phyloP scores from a whole-genome alignment of 1,284 basidiomycete species.

The Ganoderma multipileum region DNA sequence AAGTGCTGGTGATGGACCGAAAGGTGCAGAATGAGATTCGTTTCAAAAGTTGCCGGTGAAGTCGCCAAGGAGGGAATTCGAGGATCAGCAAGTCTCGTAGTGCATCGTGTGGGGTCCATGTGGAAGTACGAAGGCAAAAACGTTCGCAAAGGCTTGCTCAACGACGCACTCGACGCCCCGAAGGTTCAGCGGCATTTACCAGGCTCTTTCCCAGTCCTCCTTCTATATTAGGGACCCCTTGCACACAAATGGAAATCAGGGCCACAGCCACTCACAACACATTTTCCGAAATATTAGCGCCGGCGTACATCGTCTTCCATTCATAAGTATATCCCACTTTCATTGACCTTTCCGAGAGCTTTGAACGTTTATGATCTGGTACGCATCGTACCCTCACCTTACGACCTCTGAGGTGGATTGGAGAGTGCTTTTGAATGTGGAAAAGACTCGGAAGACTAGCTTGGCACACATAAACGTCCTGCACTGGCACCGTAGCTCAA shows the following conservation, averaged over 20 bases:
- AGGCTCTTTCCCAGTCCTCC: conserved; percentile 24
- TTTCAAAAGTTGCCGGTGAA: neutral
- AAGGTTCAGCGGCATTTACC: conserved; percentile 30
- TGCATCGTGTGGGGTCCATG: conserved; percentile 12
- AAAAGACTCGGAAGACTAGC: no score
- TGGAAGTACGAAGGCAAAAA: conserved; percentile 30
- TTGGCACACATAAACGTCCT: no score
- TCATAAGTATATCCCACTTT: neutral
- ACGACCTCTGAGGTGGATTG: no score
- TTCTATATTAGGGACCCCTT: neutral
- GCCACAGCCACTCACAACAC: neutral
- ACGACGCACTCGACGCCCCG: conserved; percentile 25
- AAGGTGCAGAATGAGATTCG: neutral
- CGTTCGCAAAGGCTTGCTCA: conserved; percentile 15
- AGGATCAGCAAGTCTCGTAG: neutral
- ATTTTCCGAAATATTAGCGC: neutral
- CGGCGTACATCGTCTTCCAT: no score
- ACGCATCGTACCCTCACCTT: no score
- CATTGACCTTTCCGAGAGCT: no score
- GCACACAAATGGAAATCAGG: neutral
- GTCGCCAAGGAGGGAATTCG: neutral
- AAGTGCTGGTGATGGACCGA: neutral
- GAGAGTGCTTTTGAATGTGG: no score
- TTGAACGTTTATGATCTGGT: no score
- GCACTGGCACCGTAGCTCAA: no score